Base-by-base conservation (phyloP, 148 eudicot genomes). In the Heliosperma pusillum region DNA sequence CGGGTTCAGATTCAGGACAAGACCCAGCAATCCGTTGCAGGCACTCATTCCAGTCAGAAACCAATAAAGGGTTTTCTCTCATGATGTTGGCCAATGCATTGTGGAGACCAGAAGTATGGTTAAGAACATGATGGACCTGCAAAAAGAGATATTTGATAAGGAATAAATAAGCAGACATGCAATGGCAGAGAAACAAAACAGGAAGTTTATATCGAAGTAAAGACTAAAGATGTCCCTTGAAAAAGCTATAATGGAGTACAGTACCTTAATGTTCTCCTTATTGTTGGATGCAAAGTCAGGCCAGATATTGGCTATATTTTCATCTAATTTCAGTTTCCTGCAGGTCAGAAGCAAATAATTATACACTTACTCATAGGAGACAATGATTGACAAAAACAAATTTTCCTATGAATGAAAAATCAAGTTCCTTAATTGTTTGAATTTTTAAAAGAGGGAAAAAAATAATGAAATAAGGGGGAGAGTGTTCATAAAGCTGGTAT, bases 111-210 rank as follows among this genome's bases (percentile, higher is more conserved):
- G 99, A 86, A 77, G 89, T 92, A 80, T 95, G 99, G 82, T 95
- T 95, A 60, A 95, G 99, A 73, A 92, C 90, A 82, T 95, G 97
- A 86, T 89, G 96, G 74, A 95, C 99, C 97, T 92, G 76, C 66
- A 76, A 36, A 72, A 45, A 42, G 29, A 66, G n/a, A n/a, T 4
- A 10, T 21, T 22, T 70, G 52, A 52, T 26, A 24, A 2, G 52
- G 60, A 22, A 27, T 26, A 52, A 70, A 70, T 17, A 69, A 24
- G 16, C 50, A 15, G 42, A 52, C 71, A 69, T 72, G 29, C 74
- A 62, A 55, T 59, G 78, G 30, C n/a, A 27, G 42, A 67, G 64
- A 75, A 25, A 21, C 8, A 71, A 70, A 57, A 53, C 66, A 61
- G 19, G 15, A 57, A 74, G 30, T 42, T n/a, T 42, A 15, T 50